These are phyloP conservation scores for Papiliotrema terrestris DNA, from an alignment of 1,284 basidiomycete genomes.

Conservation along the genomic window DNA sequence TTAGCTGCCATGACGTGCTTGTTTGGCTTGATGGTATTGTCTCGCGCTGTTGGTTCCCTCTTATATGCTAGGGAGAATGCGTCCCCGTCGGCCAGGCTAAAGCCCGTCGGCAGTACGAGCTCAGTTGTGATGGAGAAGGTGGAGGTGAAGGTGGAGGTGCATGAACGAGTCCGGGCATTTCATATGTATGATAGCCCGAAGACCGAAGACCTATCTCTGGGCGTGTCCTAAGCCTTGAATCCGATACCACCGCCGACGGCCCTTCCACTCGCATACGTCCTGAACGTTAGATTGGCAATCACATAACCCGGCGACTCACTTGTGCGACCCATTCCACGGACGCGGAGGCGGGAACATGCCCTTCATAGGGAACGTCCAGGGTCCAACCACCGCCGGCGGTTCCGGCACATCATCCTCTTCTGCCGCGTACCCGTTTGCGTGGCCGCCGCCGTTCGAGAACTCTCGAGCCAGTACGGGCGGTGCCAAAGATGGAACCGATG, in stretches of 20 bases:
- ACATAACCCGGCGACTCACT: constrained; percentile 26
- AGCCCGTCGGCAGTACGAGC: too few relatives aligned
- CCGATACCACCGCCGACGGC: constrained; percentile 41
- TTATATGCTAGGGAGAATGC: too few relatives aligned
- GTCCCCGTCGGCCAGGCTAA: too few relatives aligned
- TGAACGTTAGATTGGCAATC: constrained; percentile 3
- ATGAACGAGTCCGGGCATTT: too few relatives aligned
- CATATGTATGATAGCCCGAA: too few relatives aligned
- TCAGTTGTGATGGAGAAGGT: too few relatives aligned
- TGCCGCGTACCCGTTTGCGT: constrained; percentile 12
- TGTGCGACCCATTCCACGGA: constrained; percentile 35
- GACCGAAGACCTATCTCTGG: too few relatives aligned
- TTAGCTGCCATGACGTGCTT: too few relatives aligned
- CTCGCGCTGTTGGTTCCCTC: too few relatives aligned
- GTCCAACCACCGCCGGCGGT: constrained; percentile 44
- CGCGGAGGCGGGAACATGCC: constrained; percentile 49
- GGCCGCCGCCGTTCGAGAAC: not conserved
- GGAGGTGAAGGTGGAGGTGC: too few relatives aligned
- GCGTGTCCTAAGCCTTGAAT: constrained; percentile 6
- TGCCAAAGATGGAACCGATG: constrained; percentile 15
- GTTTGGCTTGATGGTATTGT: too few relatives aligned
- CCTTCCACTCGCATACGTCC: constrained; percentile 44
- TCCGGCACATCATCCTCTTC: constrained; percentile 25
- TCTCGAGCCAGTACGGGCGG: constrained; percentile 20
- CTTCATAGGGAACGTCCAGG: constrained; percentile 49